Evolutionary conservation across 768 basidiomycete genomes (phyloP).

Genomic region (Arthromyces matolae): DNA sequence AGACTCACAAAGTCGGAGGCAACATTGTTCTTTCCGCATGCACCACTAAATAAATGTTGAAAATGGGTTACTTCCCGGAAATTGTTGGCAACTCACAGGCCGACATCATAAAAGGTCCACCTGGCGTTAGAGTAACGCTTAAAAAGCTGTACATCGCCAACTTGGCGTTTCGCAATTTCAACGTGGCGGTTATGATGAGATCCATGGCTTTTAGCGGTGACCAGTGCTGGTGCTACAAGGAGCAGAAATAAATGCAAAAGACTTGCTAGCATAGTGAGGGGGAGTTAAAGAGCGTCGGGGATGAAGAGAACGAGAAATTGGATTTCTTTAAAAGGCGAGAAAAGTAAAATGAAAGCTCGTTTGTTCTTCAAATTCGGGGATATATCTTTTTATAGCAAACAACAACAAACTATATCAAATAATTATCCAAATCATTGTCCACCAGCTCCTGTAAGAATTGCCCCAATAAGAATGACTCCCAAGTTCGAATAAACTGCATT

Average conservation of each 20-base stretch:
- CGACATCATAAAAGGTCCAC: conserved; percentile 31
- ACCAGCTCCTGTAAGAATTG: conserved; percentile 5
- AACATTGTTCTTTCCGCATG: conserved; percentile 27
- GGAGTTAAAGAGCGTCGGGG: conserved; percentile 15
- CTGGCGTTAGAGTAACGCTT: conserved; percentile 21
- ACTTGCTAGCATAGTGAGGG: conserved; percentile 15
- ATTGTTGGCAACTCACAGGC: conserved; percentile 20
- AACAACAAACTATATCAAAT: conserved; percentile 10
- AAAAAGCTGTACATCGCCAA: conserved; percentile 19
- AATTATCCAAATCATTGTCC: conserved; percentile 5
- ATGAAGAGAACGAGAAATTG: conserved; percentile 11
- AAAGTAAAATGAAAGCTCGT: background rate
- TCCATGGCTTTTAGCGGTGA: conserved; percentile 27
- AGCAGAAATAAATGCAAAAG: conserved; percentile 18
- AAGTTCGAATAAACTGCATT: conserved; percentile 12
- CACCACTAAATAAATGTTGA: conserved; percentile 19
- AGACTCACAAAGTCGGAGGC: conserved; percentile 24
- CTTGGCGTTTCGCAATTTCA: conserved; percentile 24
- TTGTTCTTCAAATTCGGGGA: background rate
- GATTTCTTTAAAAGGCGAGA: conserved; percentile 1
- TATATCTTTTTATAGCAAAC: conserved; percentile 9
- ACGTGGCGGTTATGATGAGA: conserved; percentile 19
- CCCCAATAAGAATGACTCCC: conserved; percentile 14
- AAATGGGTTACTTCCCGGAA: background rate
- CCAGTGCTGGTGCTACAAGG: conserved; percentile 26